Base-by-base conservation (phyloP, 225 moss, liverwort and hornwort genomes). In the Rhytidiadelphus loreus region DNA sequence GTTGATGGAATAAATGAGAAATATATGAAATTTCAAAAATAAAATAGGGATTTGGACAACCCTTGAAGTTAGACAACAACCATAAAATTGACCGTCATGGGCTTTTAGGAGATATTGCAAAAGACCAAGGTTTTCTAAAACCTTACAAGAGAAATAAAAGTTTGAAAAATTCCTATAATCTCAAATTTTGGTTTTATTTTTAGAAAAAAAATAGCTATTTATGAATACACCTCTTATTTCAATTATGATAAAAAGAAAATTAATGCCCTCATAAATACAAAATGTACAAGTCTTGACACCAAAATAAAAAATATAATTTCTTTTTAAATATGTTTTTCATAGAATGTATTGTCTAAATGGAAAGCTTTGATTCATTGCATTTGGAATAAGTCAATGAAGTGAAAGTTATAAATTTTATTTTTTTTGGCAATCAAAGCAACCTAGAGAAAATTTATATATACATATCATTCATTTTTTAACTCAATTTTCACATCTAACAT, bases 1-100 rank as follows among this genome's bases (percentile, higher is more conserved):
- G 9, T 43, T 71, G 16, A 43, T 43, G 8, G 26, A 43, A 41
- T 41, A 70, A 14, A 41, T 41, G 8, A 8, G 0, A 41, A 70
- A 41, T n/a, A 41, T 13, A 41, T 41, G 5, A 14, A 24, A 41
- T 25, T 24, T 70, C 7, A 39, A 69, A 39, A 39, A 69, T 23
- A 39, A 24, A 23, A 69, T 12, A 39, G 19, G 13, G 0, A 41
- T 41, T 0, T 2, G 1, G 1, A 3, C 0, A 41, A 0, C 5
- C 15, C 0, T 0, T 9, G 0, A 26, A 41, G 3, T 41, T 71
- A 5, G 15, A 24, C 16, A 23, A 28, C 6, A 0, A 71, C 9
- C 1, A 71, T 71, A 71, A 70, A 71, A 71, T 71, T 43, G 28
- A 16, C 26, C n/a, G n/a, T 9, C 3, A 16, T 71, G 3, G 9